Evolutionary conservation across 371 early-diverging fungal genomes (phyloP).

Genomic region (Smittium mucronatum): DNA sequence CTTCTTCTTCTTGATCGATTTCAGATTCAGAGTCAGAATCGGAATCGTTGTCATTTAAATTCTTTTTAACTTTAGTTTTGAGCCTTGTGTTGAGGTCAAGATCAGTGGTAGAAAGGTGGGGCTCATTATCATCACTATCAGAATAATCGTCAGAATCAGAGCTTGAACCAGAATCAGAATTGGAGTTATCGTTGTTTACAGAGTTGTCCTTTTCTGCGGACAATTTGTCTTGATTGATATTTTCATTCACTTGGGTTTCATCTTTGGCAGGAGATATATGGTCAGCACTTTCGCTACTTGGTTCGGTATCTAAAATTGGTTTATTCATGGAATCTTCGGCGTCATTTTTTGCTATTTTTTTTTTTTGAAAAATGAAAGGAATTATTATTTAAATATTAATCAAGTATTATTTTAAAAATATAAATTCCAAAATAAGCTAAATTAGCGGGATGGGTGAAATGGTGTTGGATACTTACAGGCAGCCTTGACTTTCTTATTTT

Average conservation of each 20-base stretch:
- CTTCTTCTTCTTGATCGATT: conserved; percentile 29
- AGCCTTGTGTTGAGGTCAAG: neutral
- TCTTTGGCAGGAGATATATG: no score
- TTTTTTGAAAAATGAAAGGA: no score
- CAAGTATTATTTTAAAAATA: no score
- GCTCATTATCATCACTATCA: neutral
- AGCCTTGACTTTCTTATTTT: conserved; percentile 31
- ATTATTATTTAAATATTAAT: no score
- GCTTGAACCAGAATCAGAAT: conserved; percentile 10
- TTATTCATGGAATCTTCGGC: no score
- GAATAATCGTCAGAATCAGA: conserved; percentile 10
- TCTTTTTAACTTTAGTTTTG: conserved; percentile 3
- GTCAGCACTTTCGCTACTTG: conserved; percentile 29
- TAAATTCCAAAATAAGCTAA: no score
- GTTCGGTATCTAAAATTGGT: no score
- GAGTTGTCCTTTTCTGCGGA: conserved; percentile 26
- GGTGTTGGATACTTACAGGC: no score
- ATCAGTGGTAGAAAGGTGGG: neutral
- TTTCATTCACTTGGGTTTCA: conserved; percentile 21
- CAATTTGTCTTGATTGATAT: conserved; percentile 30
- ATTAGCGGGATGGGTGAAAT: no score
- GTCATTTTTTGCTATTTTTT: no score
- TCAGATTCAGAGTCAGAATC: conserved; percentile 29
- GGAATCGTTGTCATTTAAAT: conserved; percentile 9
- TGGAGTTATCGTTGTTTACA: no score